Base-by-base conservation (phyloP, 352 stramenopile species). In the Phytopythium aichiense region DNA sequence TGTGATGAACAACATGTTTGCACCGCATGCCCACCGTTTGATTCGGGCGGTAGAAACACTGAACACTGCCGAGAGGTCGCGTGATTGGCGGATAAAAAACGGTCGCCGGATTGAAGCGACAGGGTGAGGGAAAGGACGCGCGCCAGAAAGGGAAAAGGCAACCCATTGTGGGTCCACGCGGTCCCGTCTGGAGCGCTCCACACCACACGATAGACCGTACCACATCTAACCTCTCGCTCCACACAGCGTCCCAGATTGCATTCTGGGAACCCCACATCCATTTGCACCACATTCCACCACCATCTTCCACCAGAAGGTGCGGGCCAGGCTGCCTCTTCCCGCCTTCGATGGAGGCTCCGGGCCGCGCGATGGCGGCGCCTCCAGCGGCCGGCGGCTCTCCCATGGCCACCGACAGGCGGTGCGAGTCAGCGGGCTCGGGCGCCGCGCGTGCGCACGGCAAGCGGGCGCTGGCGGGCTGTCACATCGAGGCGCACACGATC, bases 401-500 rank as follows among this genome's bases (percentile, higher is more conserved):
- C 16, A 8, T 4, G 31, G 16, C 15, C 18, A 8, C 16, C 4
- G 30, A 16, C 8, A 23, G 28, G 50, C 53, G 2, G 20, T 12
- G 0, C 8, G 53, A 15, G 35, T 11, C 53, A 1, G 33, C 23
- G 22, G 33, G 33, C 20, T 23, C 38, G 35, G 5, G 11, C 22
- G 25, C 12, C 2, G 23, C 35, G 22, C 54, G 54, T 15, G 8
- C 54, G 37, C 37, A 46, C 20, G 35, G 52, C 63, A 73, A 66
- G 56, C 68, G 56, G 53, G 28, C 66, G 43, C 65, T 78, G n/a
- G 68, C 72, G 48, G 64, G 54, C 46, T 89, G 79, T 25, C 61
- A 60, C 16, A 88, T 91, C 45, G 77, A 81, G 23, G 71, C 62
- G 40, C 78, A 89, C 60, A 84, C 81, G 56, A 89, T 91, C 63